A percentile compares a stretch with the other conserved stretches of the same genome.
phyloP scores from a whole-genome alignment of 176 grass and related monocot genomes.

The Phyllostachys edulis region DNA sequence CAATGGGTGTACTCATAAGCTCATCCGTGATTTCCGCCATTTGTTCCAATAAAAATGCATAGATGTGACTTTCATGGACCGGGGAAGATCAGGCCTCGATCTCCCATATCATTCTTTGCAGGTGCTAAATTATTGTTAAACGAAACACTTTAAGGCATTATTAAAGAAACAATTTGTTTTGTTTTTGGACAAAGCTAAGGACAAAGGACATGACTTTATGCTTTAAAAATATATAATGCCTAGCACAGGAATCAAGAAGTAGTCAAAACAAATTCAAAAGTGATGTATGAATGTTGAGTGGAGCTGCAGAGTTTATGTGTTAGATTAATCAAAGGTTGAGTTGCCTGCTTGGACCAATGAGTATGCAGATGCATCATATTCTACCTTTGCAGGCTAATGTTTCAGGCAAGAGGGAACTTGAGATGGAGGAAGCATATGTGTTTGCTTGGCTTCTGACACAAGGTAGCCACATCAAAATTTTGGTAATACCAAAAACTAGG shows the following conservation, averaged over 20 bases:
- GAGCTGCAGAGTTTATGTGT: background rate
- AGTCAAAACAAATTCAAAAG: conserved; percentile 16
- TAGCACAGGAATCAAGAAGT: conserved; percentile 21
- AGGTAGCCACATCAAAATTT: too few species aligned
- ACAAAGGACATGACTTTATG: conserved; percentile 34
- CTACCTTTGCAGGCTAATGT: background rate
- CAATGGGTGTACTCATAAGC: conserved; percentile 28
- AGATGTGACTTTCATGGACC: conserved; percentile 8
- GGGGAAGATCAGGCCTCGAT: background rate
- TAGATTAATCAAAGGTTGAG: conserved; percentile 2
- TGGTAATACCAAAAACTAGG: too few species aligned
- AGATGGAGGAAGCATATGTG: too few species aligned
- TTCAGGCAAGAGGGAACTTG: background rate
- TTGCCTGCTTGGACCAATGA: conserved; percentile 10
- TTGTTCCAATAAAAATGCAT: conserved; percentile 18
- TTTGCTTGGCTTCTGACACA: too few species aligned
- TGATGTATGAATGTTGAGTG: background rate
- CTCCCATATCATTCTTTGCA: conserved; percentile 10
- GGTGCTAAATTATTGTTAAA: background rate
- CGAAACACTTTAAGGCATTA: background rate
- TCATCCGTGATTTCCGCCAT: conserved; percentile 5
- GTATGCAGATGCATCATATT: background rate
- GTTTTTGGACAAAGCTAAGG: conserved; percentile 26
- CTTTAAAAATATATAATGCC: background rate
- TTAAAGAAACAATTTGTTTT: background rate